Evolutionary conservation across 768 basidiomycete genomes (phyloP).

Genomic region (Clitopilus hobsonii): DNA sequence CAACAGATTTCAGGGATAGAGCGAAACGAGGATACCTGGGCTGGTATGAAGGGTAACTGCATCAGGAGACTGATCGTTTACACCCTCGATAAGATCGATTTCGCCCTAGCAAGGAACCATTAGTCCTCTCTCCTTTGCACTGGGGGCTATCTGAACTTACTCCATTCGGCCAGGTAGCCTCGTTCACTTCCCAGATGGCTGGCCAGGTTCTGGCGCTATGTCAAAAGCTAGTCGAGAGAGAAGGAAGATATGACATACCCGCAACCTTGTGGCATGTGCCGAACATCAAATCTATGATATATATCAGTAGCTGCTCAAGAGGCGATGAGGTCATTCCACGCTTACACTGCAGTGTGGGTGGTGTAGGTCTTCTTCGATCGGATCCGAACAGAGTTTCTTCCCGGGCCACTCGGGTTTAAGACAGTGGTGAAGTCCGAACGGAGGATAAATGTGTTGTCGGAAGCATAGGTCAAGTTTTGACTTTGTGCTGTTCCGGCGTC

Average conservation of each 20-base stretch:
- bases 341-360: constrained; percentile 50
- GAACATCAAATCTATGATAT: constrained; percentile 26
- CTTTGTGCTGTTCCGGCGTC: constrained; percentile 31
- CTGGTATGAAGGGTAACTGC: constrained; percentile 32
- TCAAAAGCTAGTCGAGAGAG: background rate
- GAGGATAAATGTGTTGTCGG: constrained; percentile 44
- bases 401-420: constrained; percentile 40
- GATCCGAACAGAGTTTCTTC: constrained; percentile 54
- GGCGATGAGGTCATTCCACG: constrained; percentile 1
- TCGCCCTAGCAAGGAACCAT: constrained; percentile 21
- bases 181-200: constrained; percentile 40
- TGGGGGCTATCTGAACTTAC: no score
- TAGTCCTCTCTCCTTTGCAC: no score
- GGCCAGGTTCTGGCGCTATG: constrained; percentile 23
- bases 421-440: constrained; percentile 44
- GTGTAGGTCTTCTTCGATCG: constrained; percentile 45
- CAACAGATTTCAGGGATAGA: background rate
- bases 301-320: background rate
- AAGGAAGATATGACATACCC: constrained; percentile 24
- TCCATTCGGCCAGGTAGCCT: constrained; percentile 32
- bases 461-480: constrained; percentile 50
- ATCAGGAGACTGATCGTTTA: constrained; percentile 32
- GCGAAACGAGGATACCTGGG: constrained; percentile 15
- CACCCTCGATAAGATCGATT: constrained; percentile 37
- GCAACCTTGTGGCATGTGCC: constrained; percentile 55